A percentile compares a stretch with the other conserved stretches of the same genome.
phyloP scores from a whole-genome alignment of 108 stramenopile genomes.

The Cyclotella cryptica region DNA sequence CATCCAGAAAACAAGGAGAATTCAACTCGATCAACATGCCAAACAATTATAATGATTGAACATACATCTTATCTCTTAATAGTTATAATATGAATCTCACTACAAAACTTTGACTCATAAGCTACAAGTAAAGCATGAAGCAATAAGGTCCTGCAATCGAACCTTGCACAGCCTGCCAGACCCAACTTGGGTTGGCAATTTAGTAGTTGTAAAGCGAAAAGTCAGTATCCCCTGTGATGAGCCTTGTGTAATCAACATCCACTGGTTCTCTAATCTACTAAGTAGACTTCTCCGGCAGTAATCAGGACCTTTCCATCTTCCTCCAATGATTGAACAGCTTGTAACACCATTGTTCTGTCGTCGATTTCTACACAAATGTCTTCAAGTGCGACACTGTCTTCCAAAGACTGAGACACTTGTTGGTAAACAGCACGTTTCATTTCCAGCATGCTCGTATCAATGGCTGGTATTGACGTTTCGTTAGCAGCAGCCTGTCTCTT shows the following conservation, averaged over 20 bases:
- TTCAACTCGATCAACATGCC: no score
- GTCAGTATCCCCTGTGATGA: neutral
- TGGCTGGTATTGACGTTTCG: slow-evolving; percentile 7
- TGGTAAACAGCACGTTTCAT: slow-evolving; percentile 58
- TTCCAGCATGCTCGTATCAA: slow-evolving; percentile 12
- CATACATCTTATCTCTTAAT: neutral
- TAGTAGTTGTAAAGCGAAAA: neutral
- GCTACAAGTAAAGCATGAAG: slow-evolving; percentile 12
- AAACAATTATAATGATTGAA: neutral
- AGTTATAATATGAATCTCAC: slow-evolving; percentile 10
- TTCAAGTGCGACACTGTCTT: slow-evolving; percentile 60
- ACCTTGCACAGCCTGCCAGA: neutral
- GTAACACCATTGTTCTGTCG: slow-evolving; percentile 59
- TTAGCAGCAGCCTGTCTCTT: slow-evolving; percentile 5
- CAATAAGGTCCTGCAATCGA: neutral
- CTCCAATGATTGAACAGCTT: slow-evolving; percentile 56
- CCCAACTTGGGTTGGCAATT: neutral
- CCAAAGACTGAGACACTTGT: slow-evolving; percentile 46
- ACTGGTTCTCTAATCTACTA: slow-evolving; percentile 23
- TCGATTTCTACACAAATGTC: slow-evolving; percentile 54
- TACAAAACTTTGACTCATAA: slow-evolving; percentile 20
- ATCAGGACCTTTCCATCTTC: slow-evolving; percentile 61
- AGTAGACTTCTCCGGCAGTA: slow-evolving; percentile 52
- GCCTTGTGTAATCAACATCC: no score
- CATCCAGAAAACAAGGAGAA: no score